phyloP scores from a whole-genome alignment of 768 basidiomycete genomes.

The Leccinellum albellum region DNA sequence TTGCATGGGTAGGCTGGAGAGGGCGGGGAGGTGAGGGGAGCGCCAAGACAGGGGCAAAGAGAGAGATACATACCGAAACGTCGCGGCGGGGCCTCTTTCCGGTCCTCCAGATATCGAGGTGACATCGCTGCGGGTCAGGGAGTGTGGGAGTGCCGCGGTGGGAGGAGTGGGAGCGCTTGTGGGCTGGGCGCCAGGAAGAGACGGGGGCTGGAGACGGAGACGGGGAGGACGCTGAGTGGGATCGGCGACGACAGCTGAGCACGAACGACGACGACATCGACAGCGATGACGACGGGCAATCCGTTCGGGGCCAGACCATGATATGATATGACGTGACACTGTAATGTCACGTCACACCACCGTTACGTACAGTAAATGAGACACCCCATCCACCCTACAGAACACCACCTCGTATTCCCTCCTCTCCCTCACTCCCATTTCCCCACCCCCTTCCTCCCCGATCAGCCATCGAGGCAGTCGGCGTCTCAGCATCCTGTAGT shows the following conservation, averaged over 20 bases:
- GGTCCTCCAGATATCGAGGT: slow-evolving; percentile 49
- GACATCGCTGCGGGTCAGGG: slow-evolving; percentile 45
- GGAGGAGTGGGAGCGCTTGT: slow-evolving; percentile 49
- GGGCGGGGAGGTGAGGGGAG: slow-evolving; percentile 1
- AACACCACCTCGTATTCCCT: slow-evolving; percentile 17
- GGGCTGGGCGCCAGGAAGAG: slow-evolving; percentile 38
- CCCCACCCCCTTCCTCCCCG: slow-evolving; percentile 22
- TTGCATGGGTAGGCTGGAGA: slow-evolving; percentile 16
- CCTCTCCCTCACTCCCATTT: slow-evolving; percentile 19
- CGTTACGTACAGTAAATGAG: slow-evolving; percentile 21
- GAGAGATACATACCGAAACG: slow-evolving; percentile 37
- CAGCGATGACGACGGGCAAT: slow-evolving; percentile 9
- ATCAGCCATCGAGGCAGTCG: neutral
- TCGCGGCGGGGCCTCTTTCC: slow-evolving; percentile 54
- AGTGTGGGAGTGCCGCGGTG: slow-evolving; percentile 33
- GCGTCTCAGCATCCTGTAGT: slow-evolving; percentile 9
- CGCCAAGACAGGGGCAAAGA: neutral
- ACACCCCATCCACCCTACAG: slow-evolving; percentile 12
- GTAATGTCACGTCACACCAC: slow-evolving; percentile 22
- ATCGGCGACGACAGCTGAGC: slow-evolving; percentile 45
- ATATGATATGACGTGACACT: slow-evolving; percentile 21
- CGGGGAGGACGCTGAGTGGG: slow-evolving; percentile 46
- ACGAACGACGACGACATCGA: slow-evolving; percentile 36
- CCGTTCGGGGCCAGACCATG: slow-evolving; percentile 13
- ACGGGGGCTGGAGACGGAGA: slow-evolving; percentile 35